phyloP scores from a whole-genome alignment of 768 basidiomycete species.

The Collybia nuda region DNA sequence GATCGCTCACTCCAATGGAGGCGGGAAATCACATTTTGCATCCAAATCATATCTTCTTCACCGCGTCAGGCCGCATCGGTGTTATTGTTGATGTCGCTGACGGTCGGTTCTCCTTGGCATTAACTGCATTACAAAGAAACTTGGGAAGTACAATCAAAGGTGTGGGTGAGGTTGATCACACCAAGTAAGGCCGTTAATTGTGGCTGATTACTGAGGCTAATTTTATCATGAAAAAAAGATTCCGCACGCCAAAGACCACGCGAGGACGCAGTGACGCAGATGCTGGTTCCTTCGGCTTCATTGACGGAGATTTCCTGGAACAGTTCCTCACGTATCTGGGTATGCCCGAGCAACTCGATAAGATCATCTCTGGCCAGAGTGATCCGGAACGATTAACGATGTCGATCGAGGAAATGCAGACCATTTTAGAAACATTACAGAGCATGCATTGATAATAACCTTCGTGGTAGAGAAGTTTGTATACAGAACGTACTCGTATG shows the following conservation, averaged over 20 bases:
- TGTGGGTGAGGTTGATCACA: conserved; percentile 58
- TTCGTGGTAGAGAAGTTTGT: conserved; percentile 1
- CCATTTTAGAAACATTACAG: conserved; percentile 49
- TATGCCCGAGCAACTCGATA: conserved; percentile 40
- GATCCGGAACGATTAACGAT: conserved; percentile 58
- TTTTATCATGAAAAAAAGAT: conserved; percentile 44
- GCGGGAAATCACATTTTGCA: conserved; percentile 39
- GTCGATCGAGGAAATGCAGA: conserved; percentile 41
- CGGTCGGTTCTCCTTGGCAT: conserved; percentile 46
- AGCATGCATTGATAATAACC: conserved; percentile 47
- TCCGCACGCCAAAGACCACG: conserved; percentile 63
- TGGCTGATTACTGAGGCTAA: neutral
- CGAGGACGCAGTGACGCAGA: conserved; percentile 60
- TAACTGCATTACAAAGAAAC: conserved; percentile 78
- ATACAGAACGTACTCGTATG: conserved; percentile 12
- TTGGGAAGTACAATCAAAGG: conserved; percentile 52
- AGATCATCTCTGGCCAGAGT: conserved; percentile 56
- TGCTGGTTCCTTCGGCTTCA: conserved; percentile 64
- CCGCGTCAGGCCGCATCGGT: conserved; percentile 78
- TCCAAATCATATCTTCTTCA: conserved; percentile 72
- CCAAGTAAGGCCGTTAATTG: conserved; percentile 42
- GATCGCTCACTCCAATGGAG: conserved; percentile 50
- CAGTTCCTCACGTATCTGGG: conserved; percentile 47
- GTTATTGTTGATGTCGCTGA: conserved; percentile 62
- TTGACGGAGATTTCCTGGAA: conserved; percentile 89